These are phyloP conservation scores for Cochlearia excelsa DNA, from an alignment of 345 rosid genomes.

Conservation along the genomic window DNA sequence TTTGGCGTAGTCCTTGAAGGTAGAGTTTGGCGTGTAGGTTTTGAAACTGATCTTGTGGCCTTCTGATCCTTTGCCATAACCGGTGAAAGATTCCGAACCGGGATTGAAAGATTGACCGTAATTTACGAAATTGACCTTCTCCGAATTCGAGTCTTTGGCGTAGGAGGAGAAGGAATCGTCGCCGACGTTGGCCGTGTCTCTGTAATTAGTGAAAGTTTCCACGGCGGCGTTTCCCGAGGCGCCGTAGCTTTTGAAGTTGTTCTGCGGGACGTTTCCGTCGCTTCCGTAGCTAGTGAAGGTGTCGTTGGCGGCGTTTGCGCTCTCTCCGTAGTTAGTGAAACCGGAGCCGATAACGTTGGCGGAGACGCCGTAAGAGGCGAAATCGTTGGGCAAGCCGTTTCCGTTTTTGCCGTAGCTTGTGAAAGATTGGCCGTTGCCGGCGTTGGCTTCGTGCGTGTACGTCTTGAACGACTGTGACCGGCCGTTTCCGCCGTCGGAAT, in stretches of 20 bases:
- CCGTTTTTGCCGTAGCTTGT: slow-evolving; percentile 67
- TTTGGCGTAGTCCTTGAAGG: slow-evolving; percentile 56
- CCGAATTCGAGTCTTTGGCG: slow-evolving; percentile 49
- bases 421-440: slow-evolving; percentile 56
- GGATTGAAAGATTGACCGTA: slow-evolving; percentile 58
- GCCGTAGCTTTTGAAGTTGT: slow-evolving; percentile 62
- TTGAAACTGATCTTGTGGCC: slow-evolving; percentile 45
- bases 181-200: slow-evolving; percentile 58
- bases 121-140: slow-evolving; percentile 43
- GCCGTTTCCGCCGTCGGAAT: slow-evolving; percentile 51
- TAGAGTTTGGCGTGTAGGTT: slow-evolving; percentile 47
- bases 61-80: slow-evolving; percentile 49
- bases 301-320: slow-evolving; percentile 53
- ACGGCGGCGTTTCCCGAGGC: slow-evolving; percentile 44
- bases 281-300: slow-evolving; percentile 65
- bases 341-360: slow-evolving; percentile 66
- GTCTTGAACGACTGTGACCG: slow-evolving; percentile 47
- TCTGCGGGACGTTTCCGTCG: slow-evolving; percentile 60
- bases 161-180: slow-evolving; percentile 64
- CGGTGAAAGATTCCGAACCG: slow-evolving; percentile 54
- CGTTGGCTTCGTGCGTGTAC: slow-evolving; percentile 51
- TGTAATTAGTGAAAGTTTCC: slow-evolving; percentile 51
- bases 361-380: slow-evolving; percentile 49
- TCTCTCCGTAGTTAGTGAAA: slow-evolving; percentile 62
- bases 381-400: slow-evolving; percentile 54